phyloP scores from a whole-genome alignment of 23 red algal genomes.

The Porphyridium purpureum region DNA sequence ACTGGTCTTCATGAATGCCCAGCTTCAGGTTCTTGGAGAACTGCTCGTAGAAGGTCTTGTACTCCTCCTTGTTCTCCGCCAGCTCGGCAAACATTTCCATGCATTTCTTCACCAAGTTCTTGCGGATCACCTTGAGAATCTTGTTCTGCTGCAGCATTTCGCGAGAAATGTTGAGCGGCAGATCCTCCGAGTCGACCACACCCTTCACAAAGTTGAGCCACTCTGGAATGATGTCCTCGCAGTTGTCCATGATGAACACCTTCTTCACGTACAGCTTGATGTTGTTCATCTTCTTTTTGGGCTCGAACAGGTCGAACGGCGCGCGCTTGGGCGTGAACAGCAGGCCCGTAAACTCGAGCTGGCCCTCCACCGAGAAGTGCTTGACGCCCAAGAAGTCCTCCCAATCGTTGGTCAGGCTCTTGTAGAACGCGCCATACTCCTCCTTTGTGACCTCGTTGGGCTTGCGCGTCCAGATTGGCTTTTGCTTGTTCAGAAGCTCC shows the following conservation, averaged over 20 bases:
- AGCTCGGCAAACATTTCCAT: conserved; percentile 92
- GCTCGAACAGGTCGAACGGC: conserved; percentile 96
- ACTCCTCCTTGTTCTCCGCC: conserved; percentile 98
- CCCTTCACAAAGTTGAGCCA: conserved; percentile 99
- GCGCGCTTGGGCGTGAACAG: conserved; percentile 92
- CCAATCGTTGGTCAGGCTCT: conserved; percentile 98
- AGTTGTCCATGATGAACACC: conserved; percentile 99
- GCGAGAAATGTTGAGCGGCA: conserved; percentile 92
- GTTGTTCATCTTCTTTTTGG: conserved; percentile 96
- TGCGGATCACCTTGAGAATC: conserved; percentile 95
- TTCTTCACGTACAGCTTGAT: conserved; percentile 94
- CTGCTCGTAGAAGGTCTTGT: conserved; percentile 88
- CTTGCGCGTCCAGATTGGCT: conserved; percentile 95
- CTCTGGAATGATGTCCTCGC: conserved; percentile 97
- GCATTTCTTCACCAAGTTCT: conserved; percentile 97
- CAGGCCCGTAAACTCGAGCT: conserved; percentile 84
- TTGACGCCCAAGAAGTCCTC: conserved; percentile 88
- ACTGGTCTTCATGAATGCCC: conserved; percentile 88
- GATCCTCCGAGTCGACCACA: conserved; percentile 93
- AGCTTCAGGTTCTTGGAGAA: conserved; percentile 98
- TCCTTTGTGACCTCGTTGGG: conserved; percentile 86
- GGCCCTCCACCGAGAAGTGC: conserved; percentile 90
- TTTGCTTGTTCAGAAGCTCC: conserved; percentile 97
- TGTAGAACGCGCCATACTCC: conserved; percentile 97
- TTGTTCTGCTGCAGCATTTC: conserved; percentile 99